A percentile compares a stretch with the other conserved stretches of the same genome.
These are phyloP conservation scores for Ottelia alismoides DNA, from an alignment of 106 monocot species.

Conservation along the genomic window DNA sequence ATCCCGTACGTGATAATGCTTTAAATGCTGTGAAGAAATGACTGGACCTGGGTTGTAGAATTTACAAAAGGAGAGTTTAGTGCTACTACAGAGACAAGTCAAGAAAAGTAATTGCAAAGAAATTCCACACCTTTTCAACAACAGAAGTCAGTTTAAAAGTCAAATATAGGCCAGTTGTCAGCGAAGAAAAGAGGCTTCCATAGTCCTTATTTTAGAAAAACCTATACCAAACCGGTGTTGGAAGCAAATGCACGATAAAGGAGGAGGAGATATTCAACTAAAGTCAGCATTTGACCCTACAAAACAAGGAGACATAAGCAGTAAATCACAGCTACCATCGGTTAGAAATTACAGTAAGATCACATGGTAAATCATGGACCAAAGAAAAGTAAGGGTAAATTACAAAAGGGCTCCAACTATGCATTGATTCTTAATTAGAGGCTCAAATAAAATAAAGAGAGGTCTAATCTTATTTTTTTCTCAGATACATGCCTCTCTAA, in stretches of 20 bases:
- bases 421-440: too few relatives aligned
- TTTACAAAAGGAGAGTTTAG: background rate
- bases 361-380: too few relatives aligned
- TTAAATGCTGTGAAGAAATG: conserved; percentile 59
- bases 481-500: too few relatives aligned
- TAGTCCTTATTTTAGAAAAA: conserved; percentile 95
- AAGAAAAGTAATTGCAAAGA: background rate
- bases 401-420: too few relatives aligned
- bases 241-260: conserved; percentile 80
- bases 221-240: conserved; percentile 89
- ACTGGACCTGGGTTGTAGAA: conserved; percentile 43
- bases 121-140: conserved; percentile 58
- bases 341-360: too few relatives aligned
- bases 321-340: too few relatives aligned
- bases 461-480: too few relatives aligned
- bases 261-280: conserved; percentile 80
- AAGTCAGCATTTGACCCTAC: conserved; percentile 86
- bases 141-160: conserved; percentile 91
- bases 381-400: too few relatives aligned
- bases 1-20: conserved; percentile 71
- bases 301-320: too few relatives aligned
- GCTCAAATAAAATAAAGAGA: too few relatives aligned
- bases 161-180: conserved; percentile 79
- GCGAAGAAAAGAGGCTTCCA: conserved; percentile 84
- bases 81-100: background rate